Base-by-base conservation (phyloP, 106 monocot genomes). In the Dioscorea zingiberensis region DNA sequence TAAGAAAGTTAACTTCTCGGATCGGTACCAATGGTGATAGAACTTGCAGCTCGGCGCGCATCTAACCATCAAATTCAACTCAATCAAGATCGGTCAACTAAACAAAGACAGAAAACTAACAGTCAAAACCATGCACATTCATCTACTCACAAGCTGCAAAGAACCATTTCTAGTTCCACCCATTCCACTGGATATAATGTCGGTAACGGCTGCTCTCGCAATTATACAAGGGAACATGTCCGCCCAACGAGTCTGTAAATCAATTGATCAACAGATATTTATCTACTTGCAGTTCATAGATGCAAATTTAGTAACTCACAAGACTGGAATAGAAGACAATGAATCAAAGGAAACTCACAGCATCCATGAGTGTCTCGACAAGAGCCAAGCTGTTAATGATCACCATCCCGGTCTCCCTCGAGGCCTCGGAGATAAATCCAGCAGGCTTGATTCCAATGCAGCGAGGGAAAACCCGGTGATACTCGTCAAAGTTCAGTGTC, bases 21-120 rank as follows among this genome's bases (percentile, higher is more conserved):
- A 83, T 62, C 6, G 88, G 91, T 30, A 97, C 95, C 47, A 97
- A 69, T 16, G 95, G 95, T 14, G 95, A 91, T 0, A 91, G 74
- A 25, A 91, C 88, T 62, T 97, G 95, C 13, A 91, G 79, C 83
- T 97, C 95, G 1, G 95, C 85, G 27, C 76, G 76, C 95, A 97
- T 97, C 95, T 90, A 60, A 4, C 11, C 12, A 49, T 21, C 16
- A 60, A 15, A 25, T 0, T 38, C 38, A 38, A 38, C 38, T 38
- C 10, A 6, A 38, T 38, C 38, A 38, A 38, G 10, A 38, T 38
- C 4, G 10, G 10, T n/a, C 38, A 38, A 38, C 38, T 0, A 38
- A 38, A 10, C 38, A 38, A 38, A 38, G 10, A 10, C 38, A 8
- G 10, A 8, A 38, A 38, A 38, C 0, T 38, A 38, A 38, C 6